These are phyloP conservation scores for Neospermospora avenae DNA, from an alignment of 2,329 filamentous ascomycete genomes.

Conservation along the genomic window DNA sequence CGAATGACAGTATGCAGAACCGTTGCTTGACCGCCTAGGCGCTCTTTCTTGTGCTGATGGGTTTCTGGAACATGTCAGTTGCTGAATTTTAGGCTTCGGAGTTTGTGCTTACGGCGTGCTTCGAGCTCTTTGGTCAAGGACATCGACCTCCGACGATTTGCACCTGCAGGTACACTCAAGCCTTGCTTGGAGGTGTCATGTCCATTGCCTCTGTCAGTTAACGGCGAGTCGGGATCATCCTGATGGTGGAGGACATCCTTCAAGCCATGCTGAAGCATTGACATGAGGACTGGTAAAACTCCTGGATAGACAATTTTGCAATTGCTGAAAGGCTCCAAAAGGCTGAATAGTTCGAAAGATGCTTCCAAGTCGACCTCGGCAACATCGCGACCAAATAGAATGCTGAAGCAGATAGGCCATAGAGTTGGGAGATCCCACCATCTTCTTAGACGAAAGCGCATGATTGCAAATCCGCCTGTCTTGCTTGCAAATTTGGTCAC, in stretches of 20 bases:
- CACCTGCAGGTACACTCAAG: conserved; percentile 28
- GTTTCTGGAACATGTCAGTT: conserved; percentile 34
- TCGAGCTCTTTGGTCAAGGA: conserved; percentile 60
- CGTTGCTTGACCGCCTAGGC: conserved; percentile 54
- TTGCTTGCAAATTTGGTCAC: conserved; percentile 87
- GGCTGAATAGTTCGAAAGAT: conserved; percentile 68
- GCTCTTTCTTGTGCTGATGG: conserved; percentile 44
- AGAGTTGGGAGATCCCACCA: conserved; percentile 86
- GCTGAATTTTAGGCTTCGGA: too few species aligned
- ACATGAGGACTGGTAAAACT: conserved; percentile 72
- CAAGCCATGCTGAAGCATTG: conserved; percentile 84
- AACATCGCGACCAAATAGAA: conserved; percentile 82
- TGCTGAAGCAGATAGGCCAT: conserved; percentile 85
- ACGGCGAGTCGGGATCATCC: conserved; percentile 55
- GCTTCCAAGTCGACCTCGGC: conserved; percentile 69
- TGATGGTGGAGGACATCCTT: conserved; percentile 65
- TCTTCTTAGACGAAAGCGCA: conserved; percentile 75
- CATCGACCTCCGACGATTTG: conserved; percentile 52
- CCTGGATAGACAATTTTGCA: conserved; percentile 72
- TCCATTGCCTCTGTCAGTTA: conserved; percentile 27
- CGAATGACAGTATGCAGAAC: conserved; percentile 74
- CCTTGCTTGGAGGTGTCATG: conserved; percentile 14
- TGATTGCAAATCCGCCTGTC: conserved; percentile 81
- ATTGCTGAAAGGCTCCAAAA: conserved; percentile 71
- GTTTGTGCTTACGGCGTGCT: conserved; percentile 45